Evolutionary conservation across 2,329 filamentous ascomycete species (phyloP), one percentile per base, ranked within the genome.

Genomic region (Moelleriella libera): DNA sequence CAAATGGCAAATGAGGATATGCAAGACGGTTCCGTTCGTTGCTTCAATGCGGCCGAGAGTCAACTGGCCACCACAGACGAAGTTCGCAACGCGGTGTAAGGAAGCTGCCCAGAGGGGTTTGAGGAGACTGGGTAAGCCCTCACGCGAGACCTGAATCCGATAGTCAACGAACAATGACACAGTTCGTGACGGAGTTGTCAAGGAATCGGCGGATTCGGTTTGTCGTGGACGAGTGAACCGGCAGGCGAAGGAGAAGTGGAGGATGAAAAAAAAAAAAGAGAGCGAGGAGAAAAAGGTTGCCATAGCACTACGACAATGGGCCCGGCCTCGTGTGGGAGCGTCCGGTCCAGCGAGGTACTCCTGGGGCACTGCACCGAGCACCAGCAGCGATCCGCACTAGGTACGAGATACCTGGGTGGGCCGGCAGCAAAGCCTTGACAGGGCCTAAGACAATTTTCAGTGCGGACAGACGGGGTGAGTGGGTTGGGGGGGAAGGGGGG

Each of bases 191-290:
- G 57, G 47, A 47, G 45, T 63, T 64, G 60, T 63, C 60, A 55
- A 53, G 50, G 52, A 52, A 52, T 64, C 52, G 62, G 58, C 56
- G 61, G 63, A 63, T 65, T 66, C 63, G 59, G 60, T 52, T 54
- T 55, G 51, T 60, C 59, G 60, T 59, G 57, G 56, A 55, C 53
- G 47, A 49, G 51, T 43, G 45, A 50, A 51, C 50, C 50, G 52
- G 51, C 47, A 50, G 50, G 42, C 50, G 45, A 50, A 51, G 52
- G 53, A 51, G 49, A 47, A 49, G 45, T 53, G 46, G 49, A 50
- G 48, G 50, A 46, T 29, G 50, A 46, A 45, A 37, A 41, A 48
- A 45, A 45, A 37, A 39, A 45, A 10, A 49, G 30, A 29, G 45
- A 49, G 34, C 43, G 41, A 30, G 9, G 8, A 43, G 21, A 43